Evolutionary conservation across 176 grass and related monocot species (phyloP).

Genomic region (Oryza meyeriana): DNA sequence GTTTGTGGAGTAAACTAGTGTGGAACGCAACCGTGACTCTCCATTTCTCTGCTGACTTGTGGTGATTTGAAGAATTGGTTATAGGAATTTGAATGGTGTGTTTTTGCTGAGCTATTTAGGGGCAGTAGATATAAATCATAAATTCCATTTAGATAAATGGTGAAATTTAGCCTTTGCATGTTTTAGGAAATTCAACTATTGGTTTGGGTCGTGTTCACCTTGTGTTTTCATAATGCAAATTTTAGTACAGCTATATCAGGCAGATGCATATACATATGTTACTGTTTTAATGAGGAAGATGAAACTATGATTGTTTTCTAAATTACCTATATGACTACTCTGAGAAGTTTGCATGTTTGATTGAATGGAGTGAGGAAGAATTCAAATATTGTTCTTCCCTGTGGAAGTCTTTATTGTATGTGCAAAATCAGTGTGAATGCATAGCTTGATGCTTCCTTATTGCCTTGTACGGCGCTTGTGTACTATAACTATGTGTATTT

Average conservation of each 20-base stretch:
- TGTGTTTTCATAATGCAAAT: neutral
- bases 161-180: neutral
- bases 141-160: too few relatives aligned
- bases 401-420: neutral
- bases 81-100: neutral
- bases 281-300: neutral
- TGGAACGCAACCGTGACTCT: too few relatives aligned
- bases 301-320: neutral
- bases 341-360: neutral
- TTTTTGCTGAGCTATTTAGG: neutral
- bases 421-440: neutral
- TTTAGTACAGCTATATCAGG: neutral
- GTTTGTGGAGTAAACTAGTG: too few relatives aligned
- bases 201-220: neutral
- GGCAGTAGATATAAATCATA: too few relatives aligned
- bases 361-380: neutral
- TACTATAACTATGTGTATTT: too few relatives aligned
- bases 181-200: neutral
- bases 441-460: neutral
- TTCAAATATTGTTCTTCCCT: neutral
- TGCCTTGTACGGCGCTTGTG: too few relatives aligned
- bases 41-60: neutral
- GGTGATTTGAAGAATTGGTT: neutral
- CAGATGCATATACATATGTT: neutral
- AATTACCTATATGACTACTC: neutral